These are phyloP conservation scores for Aspergillus quadrilineatus DNA, from an alignment of 2,329 filamentous ascomycete genomes.

Conservation along the genomic window DNA sequence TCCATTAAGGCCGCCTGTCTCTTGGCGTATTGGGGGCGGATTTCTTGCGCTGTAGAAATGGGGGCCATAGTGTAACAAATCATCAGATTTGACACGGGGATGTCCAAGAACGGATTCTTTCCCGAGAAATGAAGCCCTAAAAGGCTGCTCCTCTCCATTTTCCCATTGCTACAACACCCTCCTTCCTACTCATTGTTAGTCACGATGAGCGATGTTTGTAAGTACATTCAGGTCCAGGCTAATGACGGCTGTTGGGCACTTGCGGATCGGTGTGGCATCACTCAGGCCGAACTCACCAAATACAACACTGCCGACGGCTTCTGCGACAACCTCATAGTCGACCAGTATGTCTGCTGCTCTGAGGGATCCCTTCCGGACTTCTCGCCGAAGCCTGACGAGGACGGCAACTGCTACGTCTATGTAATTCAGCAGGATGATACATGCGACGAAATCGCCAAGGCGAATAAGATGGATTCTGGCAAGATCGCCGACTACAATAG, in stretches of 20 bases:
- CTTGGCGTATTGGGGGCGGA: no score
- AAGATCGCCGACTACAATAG: constrained; percentile 44
- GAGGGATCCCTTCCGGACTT: constrained; percentile 12
- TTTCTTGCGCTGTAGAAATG: no score
- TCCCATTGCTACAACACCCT: no score
- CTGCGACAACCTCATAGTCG: constrained; percentile 13
- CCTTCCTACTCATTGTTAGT: background rate
- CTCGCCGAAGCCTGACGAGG: constrained; percentile 34
- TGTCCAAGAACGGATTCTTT: no score
- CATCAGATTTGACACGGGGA: no score
- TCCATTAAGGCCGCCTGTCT: no score
- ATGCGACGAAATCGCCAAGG: constrained; percentile 25
- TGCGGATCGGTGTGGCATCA: constrained; percentile 16
- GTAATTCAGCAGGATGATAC: constrained; percentile 35
- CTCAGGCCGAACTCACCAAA: background rate
- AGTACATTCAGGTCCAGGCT: background rate
- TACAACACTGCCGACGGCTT: constrained; percentile 16
- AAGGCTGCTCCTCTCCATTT: no score
- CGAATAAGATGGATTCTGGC: constrained; percentile 34
- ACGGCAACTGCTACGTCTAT: constrained; percentile 43
- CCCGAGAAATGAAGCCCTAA: no score
- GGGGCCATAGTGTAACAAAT: no score
- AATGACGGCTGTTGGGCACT: constrained; percentile 15
- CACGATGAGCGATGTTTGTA: background rate
- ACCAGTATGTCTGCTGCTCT: constrained; percentile 28